Percentiles rank a stretch among this genome's conserved stretches.
Conservation (phyloP, 371 early-diverging fungal species). For the Nematocida sp. region DNA sequence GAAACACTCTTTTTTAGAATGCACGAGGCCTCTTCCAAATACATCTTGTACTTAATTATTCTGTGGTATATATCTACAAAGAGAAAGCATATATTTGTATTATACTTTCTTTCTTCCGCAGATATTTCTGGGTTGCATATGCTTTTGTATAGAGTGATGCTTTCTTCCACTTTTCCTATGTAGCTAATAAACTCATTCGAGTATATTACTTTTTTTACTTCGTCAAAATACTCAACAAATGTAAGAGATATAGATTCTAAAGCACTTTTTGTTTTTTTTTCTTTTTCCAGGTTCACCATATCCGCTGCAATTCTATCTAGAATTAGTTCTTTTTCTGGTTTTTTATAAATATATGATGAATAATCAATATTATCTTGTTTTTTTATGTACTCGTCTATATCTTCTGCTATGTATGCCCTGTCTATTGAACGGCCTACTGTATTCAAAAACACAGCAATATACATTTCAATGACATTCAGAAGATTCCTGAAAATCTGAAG, state of each 20-base stretch:
- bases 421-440: constrained; percentile 5
- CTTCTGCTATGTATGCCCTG: background rate
- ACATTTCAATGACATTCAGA: background rate
- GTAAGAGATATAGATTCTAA: constrained; percentile 17
- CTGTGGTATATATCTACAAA: constrained; percentile 46
- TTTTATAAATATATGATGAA: background rate
- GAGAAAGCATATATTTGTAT: constrained; percentile 7
- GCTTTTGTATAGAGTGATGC: constrained; percentile 29
- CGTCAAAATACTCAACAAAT: constrained; percentile 19
- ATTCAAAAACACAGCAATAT: constrained; percentile 8
- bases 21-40: constrained; percentile 21
- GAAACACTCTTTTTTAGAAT: background rate
- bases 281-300: background rate
- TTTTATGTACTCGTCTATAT: constrained; percentile 16
- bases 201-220: constrained; percentile 9
- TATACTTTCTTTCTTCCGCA: constrained; percentile 26
- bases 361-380: background rate
- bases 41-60: constrained; percentile 41
- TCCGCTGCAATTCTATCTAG: too few relatives aligned
- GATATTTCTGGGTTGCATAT: constrained; percentile 6
- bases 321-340: background rate
- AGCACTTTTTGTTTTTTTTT: constrained; percentile 7
- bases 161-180: constrained; percentile 38
- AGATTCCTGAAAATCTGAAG: constrained; percentile 31
- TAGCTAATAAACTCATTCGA: constrained; percentile 29